These are phyloP conservation scores for Cucurbita argyrosperma DNA, from an alignment of 306 rosid genomes.

Conservation along the genomic window DNA sequence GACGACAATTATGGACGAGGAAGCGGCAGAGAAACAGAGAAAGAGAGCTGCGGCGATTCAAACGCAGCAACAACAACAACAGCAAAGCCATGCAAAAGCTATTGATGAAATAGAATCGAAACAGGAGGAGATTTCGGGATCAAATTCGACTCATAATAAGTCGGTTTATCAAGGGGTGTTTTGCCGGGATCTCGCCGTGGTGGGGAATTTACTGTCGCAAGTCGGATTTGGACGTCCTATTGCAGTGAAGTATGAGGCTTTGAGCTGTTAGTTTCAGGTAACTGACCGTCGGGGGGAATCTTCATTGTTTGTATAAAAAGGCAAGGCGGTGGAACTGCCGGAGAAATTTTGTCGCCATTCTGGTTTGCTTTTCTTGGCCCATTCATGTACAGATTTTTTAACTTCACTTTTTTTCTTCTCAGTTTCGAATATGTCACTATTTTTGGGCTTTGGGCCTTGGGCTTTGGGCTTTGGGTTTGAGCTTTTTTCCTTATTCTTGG, in stretches of 20 bases:
- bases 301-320: conserved; percentile 36
- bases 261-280: conserved; percentile 46
- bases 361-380: conserved; percentile 1
- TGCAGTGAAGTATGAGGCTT: conserved; percentile 70
- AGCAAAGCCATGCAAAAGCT: conserved; percentile 5
- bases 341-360: conserved; percentile 58
- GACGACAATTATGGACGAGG: conserved; percentile 56
- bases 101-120: neutral
- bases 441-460: neutral
- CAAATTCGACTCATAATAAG: neutral
- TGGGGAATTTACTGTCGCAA: conserved; percentile 66
- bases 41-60: conserved; percentile 36
- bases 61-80: conserved; percentile 17
- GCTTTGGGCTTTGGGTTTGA: neutral
- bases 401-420: neutral
- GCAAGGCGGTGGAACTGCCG: conserved; percentile 21
- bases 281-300: conserved; percentile 7
- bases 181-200: conserved; percentile 77
- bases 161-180: conserved; percentile 64
- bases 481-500: too few species aligned
- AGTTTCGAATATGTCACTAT: neutral
- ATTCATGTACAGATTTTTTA: conserved; percentile 40
- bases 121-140: neutral
- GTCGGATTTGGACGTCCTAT: conserved; percentile 69
- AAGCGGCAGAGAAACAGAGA: conserved; percentile 61